Conservation (phyloP, 495 filamentous ascomycete genomes). For the Xylaria flabelliformis region DNA sequence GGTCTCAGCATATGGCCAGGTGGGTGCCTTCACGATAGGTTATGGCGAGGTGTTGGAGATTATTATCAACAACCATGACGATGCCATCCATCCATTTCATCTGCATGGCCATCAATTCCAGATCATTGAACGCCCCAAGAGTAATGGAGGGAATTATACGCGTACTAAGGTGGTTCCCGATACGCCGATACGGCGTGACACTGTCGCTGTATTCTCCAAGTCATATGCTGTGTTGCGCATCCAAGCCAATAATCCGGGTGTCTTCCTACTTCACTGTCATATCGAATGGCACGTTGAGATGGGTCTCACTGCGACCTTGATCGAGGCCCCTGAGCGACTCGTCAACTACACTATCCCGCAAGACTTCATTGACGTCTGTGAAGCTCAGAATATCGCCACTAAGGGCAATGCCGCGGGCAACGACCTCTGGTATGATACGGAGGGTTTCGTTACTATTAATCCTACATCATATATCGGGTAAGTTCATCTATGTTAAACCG, state of each 20-base stretch:
- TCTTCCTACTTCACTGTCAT: conserved; percentile 85
- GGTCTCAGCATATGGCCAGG: conserved; percentile 74
- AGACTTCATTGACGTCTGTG: conserved; percentile 66
- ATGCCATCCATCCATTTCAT: conserved; percentile 62
- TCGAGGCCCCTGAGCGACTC: conserved; percentile 71
- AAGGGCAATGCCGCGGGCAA: conserved; percentile 81
- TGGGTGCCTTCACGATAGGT: conserved; percentile 68
- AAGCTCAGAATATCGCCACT: conserved; percentile 53
- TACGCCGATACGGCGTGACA: conserved; percentile 62
- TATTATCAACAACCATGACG: conserved; percentile 78
- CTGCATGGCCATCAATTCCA: conserved; percentile 83
- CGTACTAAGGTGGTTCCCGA: conserved; percentile 47
- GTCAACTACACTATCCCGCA: conserved; percentile 66
- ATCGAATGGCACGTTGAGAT: conserved; percentile 81
- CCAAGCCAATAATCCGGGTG: conserved; percentile 71
- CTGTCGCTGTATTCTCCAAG: conserved; percentile 57
- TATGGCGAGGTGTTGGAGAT: conserved; percentile 76
- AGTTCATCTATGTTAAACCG: conserved; percentile 23
- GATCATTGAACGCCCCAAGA: conserved; percentile 59
- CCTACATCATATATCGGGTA: conserved; percentile 51
- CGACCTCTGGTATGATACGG: conserved; percentile 64
- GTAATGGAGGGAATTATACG: conserved; percentile 49
- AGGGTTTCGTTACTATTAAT: conserved; percentile 53
- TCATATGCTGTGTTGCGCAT: conserved; percentile 66
- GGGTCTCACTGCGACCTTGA: conserved; percentile 72